These are phyloP conservation scores for Comarum palustre DNA, from an alignment of 306 rosid genomes.

Conservation along the genomic window DNA sequence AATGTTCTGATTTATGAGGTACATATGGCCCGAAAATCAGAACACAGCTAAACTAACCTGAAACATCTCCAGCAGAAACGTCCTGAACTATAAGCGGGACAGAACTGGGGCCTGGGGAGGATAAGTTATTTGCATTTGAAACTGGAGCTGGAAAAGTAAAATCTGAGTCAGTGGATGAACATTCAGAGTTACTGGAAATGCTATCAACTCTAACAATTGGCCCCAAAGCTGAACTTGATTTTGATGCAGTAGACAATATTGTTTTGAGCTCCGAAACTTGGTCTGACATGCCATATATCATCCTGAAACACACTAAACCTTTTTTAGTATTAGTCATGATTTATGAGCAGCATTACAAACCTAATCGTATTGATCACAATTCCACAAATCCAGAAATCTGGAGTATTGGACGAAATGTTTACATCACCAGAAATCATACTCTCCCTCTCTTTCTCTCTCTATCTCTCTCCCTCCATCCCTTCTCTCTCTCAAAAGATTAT, in stretches of 20 bases:
- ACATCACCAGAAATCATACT: not conserved
- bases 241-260: constrained; percentile 60
- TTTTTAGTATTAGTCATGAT: constrained; percentile 61
- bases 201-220: constrained; percentile 46
- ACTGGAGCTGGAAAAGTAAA: constrained; percentile 61
- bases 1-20: constrained; percentile 4
- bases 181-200: constrained; percentile 76
- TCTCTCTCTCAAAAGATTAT: no score
- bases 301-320: constrained; percentile 92
- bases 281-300: constrained; percentile 76
- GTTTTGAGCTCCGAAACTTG: constrained; percentile 82
- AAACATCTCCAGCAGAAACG: constrained; percentile 57
- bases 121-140: constrained; percentile 35
- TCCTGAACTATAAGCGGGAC: constrained; percentile 63
- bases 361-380: constrained; percentile 15
- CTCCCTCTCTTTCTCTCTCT: not conserved
- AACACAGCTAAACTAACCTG: constrained; percentile 53
- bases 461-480: not conserved
- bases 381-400: constrained; percentile 22
- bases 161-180: constrained; percentile 73
- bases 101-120: constrained; percentile 39
- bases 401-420: not conserved
- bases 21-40: constrained; percentile 4
- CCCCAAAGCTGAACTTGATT: constrained; percentile 59
- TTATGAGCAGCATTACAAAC: constrained; percentile 20